Evolutionary conservation across 306 rosid genomes (phyloP), one percentile per base, ranked within the genome.

Genomic region (Astragalus glycyphyllos): DNA sequence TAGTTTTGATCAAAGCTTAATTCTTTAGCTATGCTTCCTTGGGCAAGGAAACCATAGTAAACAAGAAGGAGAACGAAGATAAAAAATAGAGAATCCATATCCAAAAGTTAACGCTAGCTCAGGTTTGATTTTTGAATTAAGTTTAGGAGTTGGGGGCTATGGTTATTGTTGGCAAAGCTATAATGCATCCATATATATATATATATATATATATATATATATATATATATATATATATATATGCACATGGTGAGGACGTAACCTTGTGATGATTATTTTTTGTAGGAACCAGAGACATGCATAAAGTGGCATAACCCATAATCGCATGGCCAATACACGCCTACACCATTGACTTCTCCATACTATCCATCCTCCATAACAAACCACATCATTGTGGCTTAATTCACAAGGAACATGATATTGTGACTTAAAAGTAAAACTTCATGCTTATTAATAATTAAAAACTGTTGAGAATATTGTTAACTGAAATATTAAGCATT

Each of bases 1-100:
- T 83, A 86, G 60, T 83, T 86, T 58, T 76, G 20, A 81, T 86
- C 79, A 44, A 83, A 86, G 47, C 49, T 69, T 44, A 42, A 4
- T 7, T 57, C 63, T 57, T 11, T 40, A 11, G 49, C 23, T 26
- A 14, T 34, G 6, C 35, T 42, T 31, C 59, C 77, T 11, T 34
- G 60, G 3, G 35, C 68, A 79, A 49, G 32, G 3, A 69, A 37
- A 44, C 8, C 32, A 4, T n/a, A 4, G 20, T 4, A 41, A 58
- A 44, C 5, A 2, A 68, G 44, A 41, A 70, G 51, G 3, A 70
- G 9, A 5, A 83, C 29, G 1, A 66, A 13, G 29, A 60, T 14
- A 12, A 79, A 45, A 49, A 50, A 3, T 7, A 45, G 16, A 63
- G 20, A 78, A 59, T 16, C 58, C 90, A 80, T 81, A 34, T 68